Evolutionary conservation across 805 yeast genomes (phyloP).

Genomic region (Nakazawaea peltata): DNA sequence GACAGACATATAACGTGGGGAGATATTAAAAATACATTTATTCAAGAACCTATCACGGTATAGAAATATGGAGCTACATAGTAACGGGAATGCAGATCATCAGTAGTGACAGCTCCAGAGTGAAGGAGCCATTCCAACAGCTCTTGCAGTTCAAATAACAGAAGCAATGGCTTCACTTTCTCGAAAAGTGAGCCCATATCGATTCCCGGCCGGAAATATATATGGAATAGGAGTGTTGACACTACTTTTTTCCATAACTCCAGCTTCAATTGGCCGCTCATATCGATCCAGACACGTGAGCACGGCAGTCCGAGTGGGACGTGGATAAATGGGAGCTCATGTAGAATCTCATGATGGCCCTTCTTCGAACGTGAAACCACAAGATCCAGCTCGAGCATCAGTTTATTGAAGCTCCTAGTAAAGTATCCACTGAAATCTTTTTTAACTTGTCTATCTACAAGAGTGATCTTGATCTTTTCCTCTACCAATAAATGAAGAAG

Average conservation of each 20-base stretch:
- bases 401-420: conserved; percentile 66
- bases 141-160: conserved; percentile 5
- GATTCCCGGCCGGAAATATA: conserved; percentile 52
- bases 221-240: conserved; percentile 33
- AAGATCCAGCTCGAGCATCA: conserved; percentile 58
- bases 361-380: conserved; percentile 22
- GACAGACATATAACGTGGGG: too few relatives aligned
- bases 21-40: too few relatives aligned
- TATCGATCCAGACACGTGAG: conserved; percentile 64
- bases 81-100: background rate
- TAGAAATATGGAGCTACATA: background rate
- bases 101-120: background rate
- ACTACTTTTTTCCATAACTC: conserved; percentile 54
- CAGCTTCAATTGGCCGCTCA: conserved; percentile 50
- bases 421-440: conserved; percentile 56
- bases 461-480: conserved; percentile 30
- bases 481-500: conserved; percentile 47
- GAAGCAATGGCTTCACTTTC: background rate
- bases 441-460: conserved; percentile 48
- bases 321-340: conserved; percentile 20
- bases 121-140: conserved; percentile 2
- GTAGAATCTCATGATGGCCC: conserved; percentile 4
- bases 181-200: conserved; percentile 15
- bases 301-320: conserved; percentile 58
- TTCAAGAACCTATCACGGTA: conserved; percentile 1